Conservation (phyloP, 2,329 filamentous ascomycete species). For the Stachybotrys chartarum region DNA sequence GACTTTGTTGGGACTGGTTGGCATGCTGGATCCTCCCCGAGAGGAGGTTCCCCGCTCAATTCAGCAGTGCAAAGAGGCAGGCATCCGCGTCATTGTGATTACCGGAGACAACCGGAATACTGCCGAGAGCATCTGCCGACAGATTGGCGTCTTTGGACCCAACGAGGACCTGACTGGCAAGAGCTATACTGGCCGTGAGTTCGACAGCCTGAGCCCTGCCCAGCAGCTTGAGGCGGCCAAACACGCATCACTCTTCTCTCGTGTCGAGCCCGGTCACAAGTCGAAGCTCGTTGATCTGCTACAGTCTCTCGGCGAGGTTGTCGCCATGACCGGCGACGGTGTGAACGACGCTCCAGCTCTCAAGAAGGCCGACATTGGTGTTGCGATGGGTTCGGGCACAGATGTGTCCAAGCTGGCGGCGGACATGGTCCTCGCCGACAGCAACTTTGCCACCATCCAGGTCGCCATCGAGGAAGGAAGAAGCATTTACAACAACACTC, state of each 20-base stretch:
- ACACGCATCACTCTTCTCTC: constrained; percentile 85
- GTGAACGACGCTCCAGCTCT: constrained; percentile 96
- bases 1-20: constrained; percentile 87
- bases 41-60: constrained; percentile 86
- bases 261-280: constrained; percentile 93
- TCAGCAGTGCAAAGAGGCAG: constrained; percentile 80
- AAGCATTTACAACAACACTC: constrained; percentile 99
- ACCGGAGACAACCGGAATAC: constrained; percentile 98
- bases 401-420: constrained; percentile 95
- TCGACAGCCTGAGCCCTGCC: constrained; percentile 71
- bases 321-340: constrained; percentile 98
- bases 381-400: constrained; percentile 97
- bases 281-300: constrained; percentile 96
- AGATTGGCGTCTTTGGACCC: constrained; percentile 86
- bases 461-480: constrained; percentile 93
- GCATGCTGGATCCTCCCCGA: constrained; percentile 94
- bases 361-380: constrained; percentile 98
- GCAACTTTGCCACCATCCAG: constrained; percentile 98
- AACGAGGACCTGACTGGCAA: constrained; percentile 82
- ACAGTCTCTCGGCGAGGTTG: constrained; percentile 86
- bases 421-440: constrained; percentile 97
- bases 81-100: constrained; percentile 95
- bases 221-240: constrained; percentile 82
- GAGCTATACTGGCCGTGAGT: constrained; percentile 92
- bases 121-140: constrained; percentile 92